phyloP scores from a whole-genome alignment of 1,284 basidiomycete genomes.

The Naganishia albida region DNA sequence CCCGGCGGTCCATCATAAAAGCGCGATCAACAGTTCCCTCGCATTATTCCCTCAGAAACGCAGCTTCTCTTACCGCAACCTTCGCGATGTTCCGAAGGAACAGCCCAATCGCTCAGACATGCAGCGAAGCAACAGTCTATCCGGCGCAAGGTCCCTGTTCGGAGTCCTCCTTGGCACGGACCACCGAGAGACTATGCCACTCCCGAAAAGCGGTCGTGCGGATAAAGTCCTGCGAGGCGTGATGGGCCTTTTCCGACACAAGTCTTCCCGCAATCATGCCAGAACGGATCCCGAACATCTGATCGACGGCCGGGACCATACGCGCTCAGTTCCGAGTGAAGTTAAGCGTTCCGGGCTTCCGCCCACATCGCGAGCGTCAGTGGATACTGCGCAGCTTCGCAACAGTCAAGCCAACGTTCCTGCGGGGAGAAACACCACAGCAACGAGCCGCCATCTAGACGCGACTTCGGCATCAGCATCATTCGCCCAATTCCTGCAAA shows the following conservation, averaged over 20 bases:
- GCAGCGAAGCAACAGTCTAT: not conserved
- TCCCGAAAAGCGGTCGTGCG: not conserved
- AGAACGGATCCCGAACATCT: not conserved
- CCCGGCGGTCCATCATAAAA: not conserved
- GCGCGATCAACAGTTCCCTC: not conserved
- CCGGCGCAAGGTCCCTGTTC: not conserved
- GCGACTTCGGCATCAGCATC: not conserved
- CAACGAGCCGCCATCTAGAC: not conserved
- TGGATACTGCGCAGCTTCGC: too few relatives aligned
- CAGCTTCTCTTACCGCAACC: too few relatives aligned
- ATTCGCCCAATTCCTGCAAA: not conserved
- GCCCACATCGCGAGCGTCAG: not conserved
- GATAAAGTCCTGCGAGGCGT: constrained; percentile 6
- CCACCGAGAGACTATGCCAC: too few relatives aligned
- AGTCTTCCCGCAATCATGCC: not conserved
- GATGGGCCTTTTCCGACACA: constrained; percentile 5
- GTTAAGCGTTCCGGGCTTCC: not conserved
- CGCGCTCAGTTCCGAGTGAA: not conserved
- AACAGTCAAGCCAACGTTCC: too few relatives aligned
- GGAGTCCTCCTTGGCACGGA: not conserved
- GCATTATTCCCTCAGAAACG: not conserved
- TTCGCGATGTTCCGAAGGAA: not conserved
- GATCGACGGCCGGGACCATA: not conserved
- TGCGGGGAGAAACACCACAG: not conserved
- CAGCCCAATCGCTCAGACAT: not conserved